phyloP scores from a whole-genome alignment of 2,329 filamentous ascomycete species.

The Cladophialophora immunda region DNA sequence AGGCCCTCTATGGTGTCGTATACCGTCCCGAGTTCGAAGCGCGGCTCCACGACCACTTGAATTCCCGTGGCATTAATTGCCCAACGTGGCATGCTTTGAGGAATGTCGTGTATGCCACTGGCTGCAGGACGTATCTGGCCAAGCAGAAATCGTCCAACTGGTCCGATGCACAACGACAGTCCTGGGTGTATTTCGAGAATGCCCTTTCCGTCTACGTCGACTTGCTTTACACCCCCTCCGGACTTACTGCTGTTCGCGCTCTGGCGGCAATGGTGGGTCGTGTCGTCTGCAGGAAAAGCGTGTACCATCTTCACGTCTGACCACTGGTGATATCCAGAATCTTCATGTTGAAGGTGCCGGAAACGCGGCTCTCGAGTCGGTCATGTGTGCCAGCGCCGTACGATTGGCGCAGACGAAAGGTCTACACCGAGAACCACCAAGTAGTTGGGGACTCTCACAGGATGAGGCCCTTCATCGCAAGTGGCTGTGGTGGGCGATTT shows the following conservation, averaged over 20 bases:
- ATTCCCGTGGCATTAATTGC: not conserved
- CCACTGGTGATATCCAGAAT: not conserved
- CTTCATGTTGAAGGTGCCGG: constrained; percentile 6
- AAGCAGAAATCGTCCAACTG: not conserved
- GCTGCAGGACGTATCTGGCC: not conserved
- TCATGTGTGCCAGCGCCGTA: not conserved
- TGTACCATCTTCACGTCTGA: not conserved
- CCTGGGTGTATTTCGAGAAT: constrained; percentile 12
- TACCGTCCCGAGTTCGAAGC: constrained; percentile 21
- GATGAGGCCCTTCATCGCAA: not conserved
- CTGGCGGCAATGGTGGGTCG: constrained; percentile 1
- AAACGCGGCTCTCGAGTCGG: not conserved
- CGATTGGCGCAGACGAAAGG: constrained; percentile 9
- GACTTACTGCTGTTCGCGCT: constrained; percentile 8
- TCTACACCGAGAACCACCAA: not conserved
- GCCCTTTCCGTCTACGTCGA: constrained; percentile 5
- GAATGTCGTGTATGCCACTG: constrained; percentile 17
- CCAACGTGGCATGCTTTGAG: constrained; percentile 16
- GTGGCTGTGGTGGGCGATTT: constrained; percentile 5
- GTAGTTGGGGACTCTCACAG: not conserved
- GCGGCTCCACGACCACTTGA: not conserved
- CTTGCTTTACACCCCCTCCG: constrained; percentile 7
- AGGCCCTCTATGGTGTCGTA: constrained; percentile 18
- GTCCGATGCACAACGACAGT: not conserved
- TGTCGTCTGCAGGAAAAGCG: not conserved